Percentiles rank a stretch among this genome's conserved stretches.
phyloP scores from a whole-genome alignment of 352 stramenopile species.

The Phytophthora palmivora region DNA sequence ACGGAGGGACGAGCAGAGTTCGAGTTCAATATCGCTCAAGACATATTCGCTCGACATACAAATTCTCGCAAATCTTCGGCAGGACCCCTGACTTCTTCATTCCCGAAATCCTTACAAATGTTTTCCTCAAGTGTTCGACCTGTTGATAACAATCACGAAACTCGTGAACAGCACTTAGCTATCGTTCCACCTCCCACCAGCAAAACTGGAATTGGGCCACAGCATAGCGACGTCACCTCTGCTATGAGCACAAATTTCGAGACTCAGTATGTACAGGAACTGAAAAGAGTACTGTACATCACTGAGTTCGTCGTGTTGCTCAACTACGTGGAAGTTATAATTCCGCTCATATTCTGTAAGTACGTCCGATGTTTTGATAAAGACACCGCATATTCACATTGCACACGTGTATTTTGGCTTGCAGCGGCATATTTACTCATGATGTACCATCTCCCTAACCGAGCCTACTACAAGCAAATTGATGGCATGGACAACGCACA shows the following conservation, averaged over 20 bases:
- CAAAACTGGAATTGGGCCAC: neutral
- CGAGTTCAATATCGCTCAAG: slow-evolving; percentile 17
- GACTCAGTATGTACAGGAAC: slow-evolving; percentile 12
- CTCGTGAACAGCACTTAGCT: neutral
- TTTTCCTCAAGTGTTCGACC: slow-evolving; percentile 4
- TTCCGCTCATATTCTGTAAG: slow-evolving; percentile 27
- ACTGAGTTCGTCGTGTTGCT: slow-evolving; percentile 26
- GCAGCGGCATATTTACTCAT: slow-evolving; percentile 16
- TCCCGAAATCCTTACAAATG: neutral
- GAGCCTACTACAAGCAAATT: slow-evolving; percentile 36
- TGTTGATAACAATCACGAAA: neutral
- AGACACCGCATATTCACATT: neutral
- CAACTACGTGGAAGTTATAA: slow-evolving; percentile 33
- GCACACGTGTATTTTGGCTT: neutral
- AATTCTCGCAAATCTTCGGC: neutral
- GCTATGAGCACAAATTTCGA: neutral
- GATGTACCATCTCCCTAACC: slow-evolving; percentile 38
- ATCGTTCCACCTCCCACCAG: neutral
- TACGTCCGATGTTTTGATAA: neutral
- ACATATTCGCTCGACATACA: slow-evolving; percentile 8
- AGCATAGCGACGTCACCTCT: neutral
- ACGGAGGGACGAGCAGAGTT: neutral
- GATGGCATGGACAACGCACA: slow-evolving; percentile 13
- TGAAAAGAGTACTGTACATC: slow-evolving; percentile 23
- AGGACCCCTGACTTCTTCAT: neutral